Conservation (phyloP, 495 filamentous ascomycete genomes). For the Evansstolkia leycettana region DNA sequence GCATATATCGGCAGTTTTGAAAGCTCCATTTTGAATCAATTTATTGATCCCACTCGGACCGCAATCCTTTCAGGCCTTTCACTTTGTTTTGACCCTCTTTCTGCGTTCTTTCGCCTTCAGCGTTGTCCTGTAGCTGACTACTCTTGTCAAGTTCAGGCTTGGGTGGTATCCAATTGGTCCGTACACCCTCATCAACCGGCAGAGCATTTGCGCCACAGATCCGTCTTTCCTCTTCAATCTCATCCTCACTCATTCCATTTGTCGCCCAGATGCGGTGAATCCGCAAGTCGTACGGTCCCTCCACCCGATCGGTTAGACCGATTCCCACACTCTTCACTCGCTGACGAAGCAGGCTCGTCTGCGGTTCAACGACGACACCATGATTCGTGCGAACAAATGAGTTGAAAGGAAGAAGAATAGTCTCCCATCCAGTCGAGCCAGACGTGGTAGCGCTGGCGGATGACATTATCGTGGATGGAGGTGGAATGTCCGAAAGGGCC, state of each 20-base stretch:
- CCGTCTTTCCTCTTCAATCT: slow-evolving; percentile 25
- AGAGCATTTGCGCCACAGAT: slow-evolving; percentile 33
- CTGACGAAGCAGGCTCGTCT: slow-evolving; percentile 73
- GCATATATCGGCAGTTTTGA: background rate
- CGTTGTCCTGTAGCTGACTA: slow-evolving; percentile 1
- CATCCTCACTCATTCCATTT: slow-evolving; percentile 31
- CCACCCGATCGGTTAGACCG: slow-evolving; percentile 76
- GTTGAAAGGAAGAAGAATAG: slow-evolving; percentile 73
- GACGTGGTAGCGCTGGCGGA: slow-evolving; percentile 20
- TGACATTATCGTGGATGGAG: slow-evolving; percentile 26
- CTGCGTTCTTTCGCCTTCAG: slow-evolving; percentile 8
- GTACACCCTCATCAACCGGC: slow-evolving; percentile 29
- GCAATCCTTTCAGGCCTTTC: slow-evolving; percentile 26
- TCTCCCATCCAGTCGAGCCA: slow-evolving; percentile 79
- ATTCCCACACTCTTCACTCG: slow-evolving; percentile 78
- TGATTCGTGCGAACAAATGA: slow-evolving; percentile 93
- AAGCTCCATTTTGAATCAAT: background rate
- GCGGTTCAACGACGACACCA: slow-evolving; percentile 81
- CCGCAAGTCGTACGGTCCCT: slow-evolving; percentile 63
- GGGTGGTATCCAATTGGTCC: slow-evolving; percentile 16
- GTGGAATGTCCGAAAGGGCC: slow-evolving; percentile 27
- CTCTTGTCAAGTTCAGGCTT: background rate
- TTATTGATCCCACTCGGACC: slow-evolving; percentile 23
- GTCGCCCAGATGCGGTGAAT: slow-evolving; percentile 67
- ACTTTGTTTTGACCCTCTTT: slow-evolving; percentile 4